Evolutionary conservation across 1,284 basidiomycete species (phyloP).

Genomic region (Malassezia pachydermatis): DNA sequence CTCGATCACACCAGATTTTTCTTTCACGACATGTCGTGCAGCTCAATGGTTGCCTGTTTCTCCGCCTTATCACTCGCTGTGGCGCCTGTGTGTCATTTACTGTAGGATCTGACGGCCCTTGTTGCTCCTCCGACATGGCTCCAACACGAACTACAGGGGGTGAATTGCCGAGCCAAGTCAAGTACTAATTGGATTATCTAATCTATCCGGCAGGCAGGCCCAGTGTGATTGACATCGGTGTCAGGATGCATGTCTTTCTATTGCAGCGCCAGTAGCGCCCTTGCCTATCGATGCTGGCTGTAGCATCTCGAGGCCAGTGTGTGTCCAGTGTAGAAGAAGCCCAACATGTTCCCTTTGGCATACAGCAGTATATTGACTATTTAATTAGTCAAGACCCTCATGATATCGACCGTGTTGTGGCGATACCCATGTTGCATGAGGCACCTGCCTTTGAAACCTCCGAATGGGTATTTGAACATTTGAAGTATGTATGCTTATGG

Average conservation of each 20-base stretch:
- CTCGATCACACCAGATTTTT: conserved; percentile 35
- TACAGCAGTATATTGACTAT: conserved; percentile 85
- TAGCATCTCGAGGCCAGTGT: neutral
- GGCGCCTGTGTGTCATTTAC: no score
- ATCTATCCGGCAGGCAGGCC: no score
- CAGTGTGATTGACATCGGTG: no score
- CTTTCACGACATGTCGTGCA: conserved; percentile 38
- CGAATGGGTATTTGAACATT: conserved; percentile 24
- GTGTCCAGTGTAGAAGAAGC: neutral
- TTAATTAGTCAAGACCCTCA: conserved; percentile 76
- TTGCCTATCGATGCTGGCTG: no score
- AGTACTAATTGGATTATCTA: no score
- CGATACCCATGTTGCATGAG: conserved; percentile 51
- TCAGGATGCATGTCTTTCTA: no score
- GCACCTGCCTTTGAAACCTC: neutral
- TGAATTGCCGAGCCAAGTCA: no score
- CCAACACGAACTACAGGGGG: no score
- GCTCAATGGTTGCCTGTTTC: conserved; percentile 38
- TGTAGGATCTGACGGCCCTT: no score
- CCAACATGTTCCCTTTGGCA: conserved; percentile 52
- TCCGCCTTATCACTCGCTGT: conserved; percentile 3
- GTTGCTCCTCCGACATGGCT: no score
- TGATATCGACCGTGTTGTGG: conserved; percentile 70
- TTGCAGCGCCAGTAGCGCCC: no score
- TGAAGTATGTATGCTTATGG: conserved; percentile 6